Base-by-base conservation (phyloP, 805 yeast genomes). In the Wickerhamomyces xylosicus region DNA sequence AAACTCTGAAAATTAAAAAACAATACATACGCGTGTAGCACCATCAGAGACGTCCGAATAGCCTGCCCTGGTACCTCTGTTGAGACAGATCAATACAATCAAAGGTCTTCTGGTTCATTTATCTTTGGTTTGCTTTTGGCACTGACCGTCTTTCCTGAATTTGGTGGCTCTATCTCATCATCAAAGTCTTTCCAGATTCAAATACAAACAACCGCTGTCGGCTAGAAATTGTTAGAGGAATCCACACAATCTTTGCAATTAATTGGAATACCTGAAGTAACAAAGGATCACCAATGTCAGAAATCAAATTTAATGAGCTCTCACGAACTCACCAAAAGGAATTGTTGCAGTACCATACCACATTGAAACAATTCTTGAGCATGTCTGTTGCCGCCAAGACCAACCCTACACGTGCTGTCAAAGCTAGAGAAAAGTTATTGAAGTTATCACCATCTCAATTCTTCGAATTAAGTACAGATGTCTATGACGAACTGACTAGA, bases 391-490 rank as follows among this genome's bases (percentile, higher is more conserved):
- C 53, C 3, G 5, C 44, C 2, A 52, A 48, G 37, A n/a, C 61
- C 5, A 56, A 53, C 28, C 61, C 70, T 1, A 46, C 61, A 11
- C 58, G 92, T 42, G 89, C 89, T 5, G 77, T 74, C 31, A 78
- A 85, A 54, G 96, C 96, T 3, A 70, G 95, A 48, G 86, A 83
- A 47, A 87, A 90, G 59, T 69, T 90, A 36, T 69, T 82, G 45
- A 86, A 85, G 53, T 70, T 94, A 39, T 80, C 95, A 2, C 66
- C 71, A 22, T 75, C 80, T 7, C 98, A 94, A 60, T 87, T 92
- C 55, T 70, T 72, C 44, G 99, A 92, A 58, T 72, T 92, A 42
- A 77, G 94, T 47, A 87, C 96, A 3, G 99, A 92, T 58, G 97
- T 92, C 11, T 83, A 78, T 56, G 98, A 92, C 60, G 98, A 92